Percentiles rank a stretch among this genome's conserved stretches.
Conservation (phyloP, 2,329 filamentous ascomycete genomes). For the Orbilia blumenaviensis region DNA sequence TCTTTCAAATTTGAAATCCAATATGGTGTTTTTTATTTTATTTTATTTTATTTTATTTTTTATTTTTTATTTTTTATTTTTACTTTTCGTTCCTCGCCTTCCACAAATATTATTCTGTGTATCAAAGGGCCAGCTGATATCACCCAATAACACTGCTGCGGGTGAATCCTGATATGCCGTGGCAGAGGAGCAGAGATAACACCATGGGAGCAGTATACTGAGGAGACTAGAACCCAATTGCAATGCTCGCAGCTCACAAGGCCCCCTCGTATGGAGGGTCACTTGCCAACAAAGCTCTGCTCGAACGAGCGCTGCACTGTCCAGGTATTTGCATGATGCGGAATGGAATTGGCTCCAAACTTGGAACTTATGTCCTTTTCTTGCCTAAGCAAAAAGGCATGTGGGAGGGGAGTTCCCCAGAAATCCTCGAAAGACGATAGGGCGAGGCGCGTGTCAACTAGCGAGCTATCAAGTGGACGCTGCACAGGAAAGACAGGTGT, state of each 20-base stretch:
- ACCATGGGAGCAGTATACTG: slow-evolving; percentile 14
- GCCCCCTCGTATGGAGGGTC: slow-evolving; percentile 37
- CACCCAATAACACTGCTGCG: slow-evolving; percentile 48
- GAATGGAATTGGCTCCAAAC: slow-evolving; percentile 53
- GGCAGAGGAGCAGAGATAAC: slow-evolving; percentile 2
- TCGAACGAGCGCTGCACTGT: slow-evolving; percentile 31
- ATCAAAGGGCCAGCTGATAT: slow-evolving; percentile 8
- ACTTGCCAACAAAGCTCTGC: slow-evolving; percentile 48
- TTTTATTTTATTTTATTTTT: slow-evolving; percentile 16
- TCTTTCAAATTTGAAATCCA: no score
- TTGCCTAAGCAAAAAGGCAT: slow-evolving; percentile 18
- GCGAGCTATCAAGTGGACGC: slow-evolving; percentile 41
- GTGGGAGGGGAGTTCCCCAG: slow-evolving; percentile 37
- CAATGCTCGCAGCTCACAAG: slow-evolving; percentile 21
- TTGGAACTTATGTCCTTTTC: slow-evolving; percentile 38
- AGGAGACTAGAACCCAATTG: slow-evolving; percentile 17
- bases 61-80: not conserved
- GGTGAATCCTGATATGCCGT: slow-evolving; percentile 53
- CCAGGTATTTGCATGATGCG: slow-evolving; percentile 49
- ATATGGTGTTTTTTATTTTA: not conserved
- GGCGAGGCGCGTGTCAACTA: slow-evolving; percentile 41
- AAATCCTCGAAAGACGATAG: slow-evolving; percentile 19
- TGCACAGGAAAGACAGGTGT: slow-evolving; percentile 11
- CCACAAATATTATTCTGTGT: slow-evolving; percentile 23
- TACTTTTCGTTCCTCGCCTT: slow-evolving; percentile 10